Percentiles rank a stretch among this genome's conserved stretches.
phyloP scores from a whole-genome alignment of 2,329 filamentous ascomycete genomes.

The Aureobasidium sp. region DNA sequence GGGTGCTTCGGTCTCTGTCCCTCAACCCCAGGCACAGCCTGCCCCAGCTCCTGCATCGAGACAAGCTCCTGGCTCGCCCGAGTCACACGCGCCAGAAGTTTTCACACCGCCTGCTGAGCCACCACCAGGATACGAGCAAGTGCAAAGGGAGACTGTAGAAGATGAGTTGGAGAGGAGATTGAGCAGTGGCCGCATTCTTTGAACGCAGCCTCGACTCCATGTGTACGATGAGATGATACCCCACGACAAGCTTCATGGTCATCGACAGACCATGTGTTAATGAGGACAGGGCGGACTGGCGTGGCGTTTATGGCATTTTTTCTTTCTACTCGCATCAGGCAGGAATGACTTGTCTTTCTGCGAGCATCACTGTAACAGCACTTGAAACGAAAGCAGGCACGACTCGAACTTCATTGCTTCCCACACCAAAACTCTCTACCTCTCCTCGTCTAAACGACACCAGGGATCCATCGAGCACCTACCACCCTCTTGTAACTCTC shows the following conservation, averaged over 20 bases:
- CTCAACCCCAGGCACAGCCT: conserved; percentile 23
- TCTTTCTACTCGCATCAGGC: neutral
- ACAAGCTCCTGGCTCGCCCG: neutral
- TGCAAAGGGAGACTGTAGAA: conserved; percentile 70
- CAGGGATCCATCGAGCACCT: conserved; percentile 6
- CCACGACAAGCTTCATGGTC: neutral
- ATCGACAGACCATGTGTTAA: neutral
- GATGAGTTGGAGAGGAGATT: conserved; percentile 55
- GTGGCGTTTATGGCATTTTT: neutral
- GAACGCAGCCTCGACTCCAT: neutral
- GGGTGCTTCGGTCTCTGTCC: conserved; percentile 19
- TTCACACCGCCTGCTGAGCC: conserved; percentile 58
- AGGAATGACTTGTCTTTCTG: neutral
- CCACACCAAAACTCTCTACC: no score
- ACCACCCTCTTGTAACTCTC: conserved; percentile 8
- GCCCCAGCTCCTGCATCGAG: conserved; percentile 7
- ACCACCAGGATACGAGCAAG: conserved; percentile 85
- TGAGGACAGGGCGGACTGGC: neutral
- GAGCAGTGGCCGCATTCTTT: conserved; percentile 15
- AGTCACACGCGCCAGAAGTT: conserved; percentile 14
- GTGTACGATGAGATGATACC: conserved; percentile 5
- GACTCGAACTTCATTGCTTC: neutral
- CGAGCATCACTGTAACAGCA: neutral
- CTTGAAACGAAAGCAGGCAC: neutral
- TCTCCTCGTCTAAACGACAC: neutral